Conservation (phyloP, 2,329 filamentous ascomycete genomes). For the Pseudocercospora crystallina region DNA sequence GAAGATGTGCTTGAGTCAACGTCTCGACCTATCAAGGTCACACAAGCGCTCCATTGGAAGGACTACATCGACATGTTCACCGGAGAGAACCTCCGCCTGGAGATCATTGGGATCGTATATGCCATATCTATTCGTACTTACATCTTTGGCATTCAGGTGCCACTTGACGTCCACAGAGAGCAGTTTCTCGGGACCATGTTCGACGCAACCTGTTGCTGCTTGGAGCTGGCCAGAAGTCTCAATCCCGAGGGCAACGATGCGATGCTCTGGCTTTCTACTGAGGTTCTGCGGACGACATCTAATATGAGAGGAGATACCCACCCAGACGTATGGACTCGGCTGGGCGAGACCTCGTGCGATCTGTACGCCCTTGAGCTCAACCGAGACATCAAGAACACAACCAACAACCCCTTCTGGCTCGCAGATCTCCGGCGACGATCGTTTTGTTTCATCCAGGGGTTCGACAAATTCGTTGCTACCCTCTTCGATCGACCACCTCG, state of each 20-base stretch:
- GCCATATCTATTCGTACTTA: constrained; percentile 17
- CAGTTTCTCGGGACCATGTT: constrained; percentile 16
- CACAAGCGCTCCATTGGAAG: neutral
- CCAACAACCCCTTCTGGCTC: constrained; percentile 21
- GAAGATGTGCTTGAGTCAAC: neutral
- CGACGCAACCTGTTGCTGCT: constrained; percentile 5
- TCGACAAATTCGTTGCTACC: constrained; percentile 24
- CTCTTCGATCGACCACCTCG: constrained; percentile 24
- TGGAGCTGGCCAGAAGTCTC: constrained; percentile 16
- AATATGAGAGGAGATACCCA: constrained; percentile 12
- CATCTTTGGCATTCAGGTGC: constrained; percentile 6
- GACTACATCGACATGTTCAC: constrained; percentile 18
- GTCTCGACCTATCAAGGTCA: neutral
- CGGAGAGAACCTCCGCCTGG: constrained; percentile 20
- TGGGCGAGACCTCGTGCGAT: constrained; percentile 65
- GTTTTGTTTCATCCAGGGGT: constrained; percentile 11
- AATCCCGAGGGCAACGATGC: constrained; percentile 15
- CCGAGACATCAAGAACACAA: constrained; percentile 19
- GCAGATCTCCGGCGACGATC: constrained; percentile 20
- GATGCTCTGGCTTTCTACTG: constrained; percentile 15
- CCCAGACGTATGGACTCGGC: constrained; percentile 12
- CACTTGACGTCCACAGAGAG: constrained; percentile 6
- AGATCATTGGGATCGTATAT: constrained; percentile 23
- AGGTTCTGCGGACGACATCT: constrained; percentile 4
- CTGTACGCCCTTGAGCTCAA: constrained; percentile 54